A percentile compares a stretch with the other conserved stretches of the same genome.
These are phyloP conservation scores for Aureobasidium sp. DNA, from an alignment of 2,329 filamentous ascomycete genomes.

Conservation along the genomic window DNA sequence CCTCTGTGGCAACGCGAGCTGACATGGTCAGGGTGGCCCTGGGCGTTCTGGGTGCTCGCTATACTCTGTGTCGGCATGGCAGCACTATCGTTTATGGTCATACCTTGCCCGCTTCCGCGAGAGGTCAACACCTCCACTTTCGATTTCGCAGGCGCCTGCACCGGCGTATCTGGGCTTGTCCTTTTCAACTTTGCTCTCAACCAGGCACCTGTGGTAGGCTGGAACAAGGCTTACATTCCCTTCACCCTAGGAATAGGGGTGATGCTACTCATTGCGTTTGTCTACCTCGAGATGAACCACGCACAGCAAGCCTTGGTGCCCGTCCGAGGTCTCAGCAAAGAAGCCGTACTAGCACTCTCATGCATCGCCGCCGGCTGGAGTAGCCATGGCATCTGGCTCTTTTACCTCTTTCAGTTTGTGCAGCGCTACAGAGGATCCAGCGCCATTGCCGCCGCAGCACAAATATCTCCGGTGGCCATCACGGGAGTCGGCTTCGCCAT, in stretches of 20 bases:
- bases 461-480: constrained; percentile 35
- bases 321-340: constrained; percentile 20
- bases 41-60: constrained; percentile 26
- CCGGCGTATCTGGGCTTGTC: constrained; percentile 25
- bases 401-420: constrained; percentile 19
- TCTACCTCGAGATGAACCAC: constrained; percentile 24
- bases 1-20: constrained; percentile 30
- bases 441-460: constrained; percentile 9
- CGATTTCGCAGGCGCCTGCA: constrained; percentile 23
- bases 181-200: constrained; percentile 28
- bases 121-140: constrained; percentile 17
- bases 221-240: constrained; percentile 24
- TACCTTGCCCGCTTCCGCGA: constrained; percentile 18
- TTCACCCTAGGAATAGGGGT: constrained; percentile 25
- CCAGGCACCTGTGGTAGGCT: constrained; percentile 27
- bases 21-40: constrained; percentile 26
- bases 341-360: constrained; percentile 23
- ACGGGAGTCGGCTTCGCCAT: constrained; percentile 38
- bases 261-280: constrained; percentile 22
- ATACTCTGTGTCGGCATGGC: constrained; percentile 22
- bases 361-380: constrained; percentile 26
- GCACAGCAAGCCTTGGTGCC: constrained; percentile 21
- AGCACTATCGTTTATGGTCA: constrained; percentile 21
- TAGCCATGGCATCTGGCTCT: constrained; percentile 27
- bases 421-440: neutral